These are phyloP conservation scores for Ascochyta viciae-villosae DNA, from an alignment of 2,329 filamentous ascomycete species.

Conservation along the genomic window DNA sequence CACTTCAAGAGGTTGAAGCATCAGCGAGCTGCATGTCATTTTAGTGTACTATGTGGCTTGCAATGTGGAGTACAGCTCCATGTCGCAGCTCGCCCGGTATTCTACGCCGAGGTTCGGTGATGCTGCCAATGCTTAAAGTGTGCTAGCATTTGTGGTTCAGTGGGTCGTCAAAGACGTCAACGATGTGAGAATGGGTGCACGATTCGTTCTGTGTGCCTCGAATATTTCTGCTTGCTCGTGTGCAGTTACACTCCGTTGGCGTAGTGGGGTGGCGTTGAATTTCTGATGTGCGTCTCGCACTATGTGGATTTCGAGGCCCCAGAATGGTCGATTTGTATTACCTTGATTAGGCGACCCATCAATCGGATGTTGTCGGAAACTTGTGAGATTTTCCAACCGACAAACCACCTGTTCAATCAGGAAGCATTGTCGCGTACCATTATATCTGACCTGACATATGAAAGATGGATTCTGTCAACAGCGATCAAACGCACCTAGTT, in stretches of 20 bases:
- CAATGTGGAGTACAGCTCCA: conserved; percentile 24
- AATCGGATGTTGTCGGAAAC: conserved; percentile 12
- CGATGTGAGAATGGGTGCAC: not conserved
- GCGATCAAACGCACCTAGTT: conserved; percentile 3
- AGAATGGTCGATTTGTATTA: conserved; percentile 10
- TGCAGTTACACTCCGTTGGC: conserved; percentile 6
- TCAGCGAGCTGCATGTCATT: conserved; percentile 33
- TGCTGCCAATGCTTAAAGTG: conserved; percentile 1
- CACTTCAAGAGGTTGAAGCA: conserved; percentile 17
- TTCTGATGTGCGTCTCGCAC: conserved; percentile 6
- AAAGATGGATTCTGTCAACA: conserved; percentile 4
- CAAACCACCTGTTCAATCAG: conserved; percentile 1
- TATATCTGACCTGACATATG: conserved; percentile 14
- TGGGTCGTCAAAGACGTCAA: conserved; percentile 14
- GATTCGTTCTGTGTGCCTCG: not conserved
- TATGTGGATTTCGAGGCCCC: conserved; percentile 8
- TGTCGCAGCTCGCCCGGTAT: conserved; percentile 24
- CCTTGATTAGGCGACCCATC: conserved; percentile 17
- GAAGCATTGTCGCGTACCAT: conserved; percentile 7
- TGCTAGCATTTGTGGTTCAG: conserved; percentile 9
- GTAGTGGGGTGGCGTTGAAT: conserved; percentile 15
- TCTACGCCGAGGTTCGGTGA: conserved; percentile 23
- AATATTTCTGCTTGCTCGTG: not conserved
- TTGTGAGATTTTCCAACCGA: conserved; percentile 1
- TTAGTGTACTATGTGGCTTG: conserved; percentile 24